phyloP scores from a whole-genome alignment of 495 filamentous ascomycete species.

The Penicillium fimorum region DNA sequence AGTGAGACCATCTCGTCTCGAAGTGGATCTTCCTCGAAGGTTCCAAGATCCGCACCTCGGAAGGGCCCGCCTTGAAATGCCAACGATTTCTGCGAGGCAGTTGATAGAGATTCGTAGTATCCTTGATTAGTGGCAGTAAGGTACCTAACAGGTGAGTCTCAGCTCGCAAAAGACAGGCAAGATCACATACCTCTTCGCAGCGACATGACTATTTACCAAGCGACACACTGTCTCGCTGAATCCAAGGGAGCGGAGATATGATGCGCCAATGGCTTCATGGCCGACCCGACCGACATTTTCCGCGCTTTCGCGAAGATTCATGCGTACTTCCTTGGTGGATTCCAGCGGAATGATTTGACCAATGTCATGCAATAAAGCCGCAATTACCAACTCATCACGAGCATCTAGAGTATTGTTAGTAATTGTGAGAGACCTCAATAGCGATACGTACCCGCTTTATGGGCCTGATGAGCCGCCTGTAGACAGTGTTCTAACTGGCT shows the following conservation, averaged over 20 bases:
- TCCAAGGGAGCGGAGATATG: conserved; percentile 37
- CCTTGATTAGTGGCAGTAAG: conserved; percentile 38
- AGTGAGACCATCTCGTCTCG: conserved; percentile 41
- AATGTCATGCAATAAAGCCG: conserved; percentile 47
- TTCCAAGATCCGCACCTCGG: conserved; percentile 28
- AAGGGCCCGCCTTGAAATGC: conserved; percentile 48
- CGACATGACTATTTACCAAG: conserved; percentile 45
- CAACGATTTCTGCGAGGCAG: conserved; percentile 40
- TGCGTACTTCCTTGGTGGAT: conserved; percentile 30
- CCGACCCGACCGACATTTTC: conserved; percentile 43
- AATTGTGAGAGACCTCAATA: not conserved
- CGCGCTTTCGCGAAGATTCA: conserved; percentile 25
- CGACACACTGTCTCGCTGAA: conserved; percentile 39
- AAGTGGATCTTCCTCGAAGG: conserved; percentile 32
- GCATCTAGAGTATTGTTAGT: conserved; percentile 18
- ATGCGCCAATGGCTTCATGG: conserved; percentile 43
- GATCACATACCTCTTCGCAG: conserved; percentile 41
- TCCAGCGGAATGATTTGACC: conserved; percentile 42
- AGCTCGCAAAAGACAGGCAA: not conserved
- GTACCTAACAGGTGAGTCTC: conserved; percentile 20
- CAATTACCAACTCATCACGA: conserved; percentile 38
- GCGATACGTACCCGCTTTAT: conserved; percentile 18
- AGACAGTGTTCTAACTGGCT: conserved; percentile 48
- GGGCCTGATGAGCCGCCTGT: conserved; percentile 41
- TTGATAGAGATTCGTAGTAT: conserved; percentile 39